Conservation (phyloP, 768 basidiomycete genomes). For the Baorangia bicolor region DNA sequence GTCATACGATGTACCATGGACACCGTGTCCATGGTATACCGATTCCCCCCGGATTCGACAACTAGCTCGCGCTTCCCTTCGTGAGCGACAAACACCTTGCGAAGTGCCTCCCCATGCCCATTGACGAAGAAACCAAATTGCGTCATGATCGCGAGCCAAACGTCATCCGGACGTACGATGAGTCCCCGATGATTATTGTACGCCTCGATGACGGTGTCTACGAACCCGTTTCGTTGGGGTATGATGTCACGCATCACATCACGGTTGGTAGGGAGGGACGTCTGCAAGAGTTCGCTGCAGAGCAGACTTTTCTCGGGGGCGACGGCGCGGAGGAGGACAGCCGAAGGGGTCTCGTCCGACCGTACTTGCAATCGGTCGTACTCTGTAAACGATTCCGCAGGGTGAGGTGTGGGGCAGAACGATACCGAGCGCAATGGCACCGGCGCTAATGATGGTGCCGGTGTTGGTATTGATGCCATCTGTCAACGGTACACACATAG, state of each 20-base stretch:
- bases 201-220: slow-evolving; percentile 35
- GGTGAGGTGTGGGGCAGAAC: slow-evolving; percentile 22
- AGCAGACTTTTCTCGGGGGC: slow-evolving; percentile 20
- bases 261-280: slow-evolving; percentile 22
- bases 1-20: slow-evolving; percentile 24
- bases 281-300: slow-evolving; percentile 30
- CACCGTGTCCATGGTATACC: slow-evolving; percentile 33
- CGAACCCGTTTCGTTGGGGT: slow-evolving; percentile 35
- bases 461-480: slow-evolving; percentile 1
- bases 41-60: slow-evolving; percentile 19
- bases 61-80: slow-evolving; percentile 27
- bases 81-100: slow-evolving; percentile 30
- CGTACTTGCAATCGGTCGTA: slow-evolving; percentile 27
- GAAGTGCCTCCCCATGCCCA: slow-evolving; percentile 34
- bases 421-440: slow-evolving; percentile 14
- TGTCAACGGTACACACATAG: neutral
- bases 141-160: slow-evolving; percentile 39
- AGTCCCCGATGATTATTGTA: slow-evolving; percentile 39
- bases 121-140: slow-evolving; percentile 44
- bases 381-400: slow-evolving; percentile 31
- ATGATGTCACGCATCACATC: slow-evolving; percentile 29
- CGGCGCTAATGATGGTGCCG: neutral
- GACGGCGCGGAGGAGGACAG: slow-evolving; percentile 22
- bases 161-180: slow-evolving; percentile 48
- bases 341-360: slow-evolving; percentile 18